These are phyloP conservation scores for Musa troglodytarum DNA, from an alignment of 176 grass and related monocot species.

Conservation along the genomic window DNA sequence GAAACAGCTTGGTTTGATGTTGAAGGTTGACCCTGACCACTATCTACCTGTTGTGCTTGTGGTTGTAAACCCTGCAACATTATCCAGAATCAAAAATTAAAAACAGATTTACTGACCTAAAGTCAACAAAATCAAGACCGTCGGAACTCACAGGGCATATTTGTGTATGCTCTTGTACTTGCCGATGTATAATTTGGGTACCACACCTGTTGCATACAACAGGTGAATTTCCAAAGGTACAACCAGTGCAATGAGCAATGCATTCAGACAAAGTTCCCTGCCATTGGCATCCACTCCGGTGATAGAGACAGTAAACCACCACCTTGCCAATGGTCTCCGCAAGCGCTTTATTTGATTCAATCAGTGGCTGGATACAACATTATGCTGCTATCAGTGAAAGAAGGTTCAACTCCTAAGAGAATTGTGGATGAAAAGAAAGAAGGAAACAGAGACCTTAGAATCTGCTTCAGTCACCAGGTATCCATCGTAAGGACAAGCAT, in stretches of 20 bases:
- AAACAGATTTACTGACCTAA: not conserved
- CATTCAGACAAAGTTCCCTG: slow-evolving; percentile 80
- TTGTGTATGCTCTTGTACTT: slow-evolving; percentile 98
- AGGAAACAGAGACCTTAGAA: slow-evolving; percentile 58
- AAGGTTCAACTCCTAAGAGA: not conserved
- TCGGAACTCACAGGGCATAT: slow-evolving; percentile 66
- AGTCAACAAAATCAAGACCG: not conserved
- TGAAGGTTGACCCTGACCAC: slow-evolving; percentile 31
- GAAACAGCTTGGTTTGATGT: slow-evolving; percentile 28
- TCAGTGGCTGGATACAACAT: slow-evolving; percentile 56
- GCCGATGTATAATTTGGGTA: slow-evolving; percentile 81
- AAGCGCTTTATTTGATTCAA: slow-evolving; percentile 70
- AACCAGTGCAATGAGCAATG: slow-evolving; percentile 51
- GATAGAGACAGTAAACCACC: slow-evolving; percentile 68
- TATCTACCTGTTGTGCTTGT: slow-evolving; percentile 50
- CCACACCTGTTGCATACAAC: slow-evolving; percentile 91
- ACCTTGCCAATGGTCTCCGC: slow-evolving; percentile 70
- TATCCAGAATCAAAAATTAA: not conserved
- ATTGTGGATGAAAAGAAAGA: not conserved
- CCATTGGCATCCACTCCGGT: slow-evolving; percentile 92
- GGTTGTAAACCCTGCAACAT: slow-evolving; percentile 52
- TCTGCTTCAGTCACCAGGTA: slow-evolving; percentile 94
- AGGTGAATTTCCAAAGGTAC: slow-evolving; percentile 78
- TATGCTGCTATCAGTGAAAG: slow-evolving; percentile 10
- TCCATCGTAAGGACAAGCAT: slow-evolving; percentile 95